Percentiles rank a stretch among this genome's conserved stretches.
Evolutionary conservation across 1,284 basidiomycete genomes (phyloP).

Genomic region (Rhodotorula sp.): DNA sequence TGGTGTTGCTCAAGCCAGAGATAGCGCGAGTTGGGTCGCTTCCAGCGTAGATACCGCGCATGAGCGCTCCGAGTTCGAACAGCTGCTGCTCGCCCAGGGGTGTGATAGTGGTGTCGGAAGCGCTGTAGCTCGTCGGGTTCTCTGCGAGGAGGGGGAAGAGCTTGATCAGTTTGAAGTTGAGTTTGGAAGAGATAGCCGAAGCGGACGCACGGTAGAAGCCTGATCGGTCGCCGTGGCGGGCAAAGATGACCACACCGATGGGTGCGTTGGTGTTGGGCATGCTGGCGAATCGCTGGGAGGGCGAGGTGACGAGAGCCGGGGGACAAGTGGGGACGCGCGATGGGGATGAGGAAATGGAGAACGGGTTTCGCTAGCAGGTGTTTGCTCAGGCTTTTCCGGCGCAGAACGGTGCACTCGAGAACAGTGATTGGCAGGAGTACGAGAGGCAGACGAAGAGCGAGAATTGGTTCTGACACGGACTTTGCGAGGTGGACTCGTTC

Average conservation of each 20-base stretch:
- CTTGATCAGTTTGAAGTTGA: not conserved
- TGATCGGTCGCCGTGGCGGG: constrained; percentile 76
- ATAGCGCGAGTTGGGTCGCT: constrained; percentile 65
- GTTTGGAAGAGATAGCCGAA: not conserved
- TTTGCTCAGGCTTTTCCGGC: too few relatives aligned
- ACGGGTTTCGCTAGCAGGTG: too few relatives aligned
- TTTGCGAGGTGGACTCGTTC: too few relatives aligned
- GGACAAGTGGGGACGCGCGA: too few relatives aligned
- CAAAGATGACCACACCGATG: constrained; percentile 62
- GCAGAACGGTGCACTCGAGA: too few relatives aligned
- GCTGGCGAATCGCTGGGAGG: too few relatives aligned
- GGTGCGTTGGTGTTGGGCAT: constrained; percentile 22
- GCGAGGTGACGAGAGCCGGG: not conserved
- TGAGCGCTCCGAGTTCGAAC: constrained; percentile 64
- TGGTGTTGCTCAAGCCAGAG: constrained; percentile 62
- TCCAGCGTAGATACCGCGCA: constrained; percentile 69
- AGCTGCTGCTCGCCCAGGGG: constrained; percentile 78
- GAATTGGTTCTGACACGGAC: not conserved
- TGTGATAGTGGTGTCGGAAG: constrained; percentile 71
- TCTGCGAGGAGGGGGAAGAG: not conserved
- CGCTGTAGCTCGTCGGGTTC: constrained; percentile 56
- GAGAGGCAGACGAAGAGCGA: not conserved
- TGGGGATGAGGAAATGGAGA: too few relatives aligned
- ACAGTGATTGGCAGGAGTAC: not conserved
- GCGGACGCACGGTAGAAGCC: constrained; percentile 63